A percentile compares a stretch with the other conserved stretches of the same genome.
Evolutionary conservation across 2,329 filamentous ascomycete species (phyloP).

Genomic region (Fusarium sp.): DNA sequence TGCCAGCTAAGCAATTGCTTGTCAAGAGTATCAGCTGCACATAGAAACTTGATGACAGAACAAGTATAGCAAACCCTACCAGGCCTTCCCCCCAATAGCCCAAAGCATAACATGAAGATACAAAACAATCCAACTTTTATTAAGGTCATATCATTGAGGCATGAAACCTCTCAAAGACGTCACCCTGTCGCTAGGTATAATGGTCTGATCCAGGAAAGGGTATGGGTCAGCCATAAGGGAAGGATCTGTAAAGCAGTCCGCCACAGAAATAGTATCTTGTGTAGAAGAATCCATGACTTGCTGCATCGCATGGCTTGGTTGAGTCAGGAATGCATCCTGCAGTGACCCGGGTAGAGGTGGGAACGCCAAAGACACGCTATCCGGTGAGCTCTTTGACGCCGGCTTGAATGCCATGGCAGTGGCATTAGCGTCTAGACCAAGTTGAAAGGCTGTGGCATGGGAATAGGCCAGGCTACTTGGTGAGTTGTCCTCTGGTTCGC

Average conservation of each 20-base stretch:
- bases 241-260: not conserved
- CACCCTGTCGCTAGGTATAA: not conserved
- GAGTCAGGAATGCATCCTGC: not conserved
- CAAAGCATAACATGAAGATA: not conserved
- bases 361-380: slow-evolving; percentile 8
- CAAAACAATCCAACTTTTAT: not conserved
- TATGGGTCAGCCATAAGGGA: not conserved
- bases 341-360: slow-evolving; percentile 2
- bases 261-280: not conserved
- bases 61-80: not conserved
- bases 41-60: not conserved
- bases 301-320: not conserved
- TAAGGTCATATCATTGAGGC: not conserved
- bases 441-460: not conserved
- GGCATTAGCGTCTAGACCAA: not conserved
- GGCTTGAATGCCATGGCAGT: not conserved
- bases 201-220: not conserved
- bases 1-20: not conserved
- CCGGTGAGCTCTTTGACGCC: not conserved
- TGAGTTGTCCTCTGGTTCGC: not conserved
- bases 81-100: not conserved
- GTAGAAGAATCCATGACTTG: not conserved
- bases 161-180: not conserved
- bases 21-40: not conserved
- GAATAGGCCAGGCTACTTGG: not conserved